Evolutionary conservation across 108 stramenopile genomes (phyloP), one percentile per base, ranked within the genome.

Genomic region (Cyclotella kingstonii): DNA sequence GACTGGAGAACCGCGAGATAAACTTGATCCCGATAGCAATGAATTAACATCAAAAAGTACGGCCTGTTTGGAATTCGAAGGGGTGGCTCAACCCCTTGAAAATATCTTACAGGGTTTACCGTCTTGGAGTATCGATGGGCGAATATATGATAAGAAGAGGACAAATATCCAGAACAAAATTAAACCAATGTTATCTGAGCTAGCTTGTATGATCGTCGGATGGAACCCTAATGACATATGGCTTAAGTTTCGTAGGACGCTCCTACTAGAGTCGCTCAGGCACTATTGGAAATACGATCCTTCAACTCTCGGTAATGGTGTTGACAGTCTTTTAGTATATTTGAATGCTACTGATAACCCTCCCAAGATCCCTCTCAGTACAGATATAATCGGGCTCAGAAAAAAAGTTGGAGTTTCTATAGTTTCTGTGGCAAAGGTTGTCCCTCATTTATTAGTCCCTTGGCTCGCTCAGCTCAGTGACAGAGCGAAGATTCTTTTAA

Each of bases 241-340:
- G 88, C 66, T 93, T 33, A 81, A 81, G 54, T 86, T 88, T 47
- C 85, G 92, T 25, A 60, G 85, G 40, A 84, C 82, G 7, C 63
- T 78, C 29, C 54, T 93, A 26, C 46, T 93, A 43, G 87, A 89
- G 35, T 70, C 79, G 23, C 52, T 89, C 60, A 78, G 76, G 65
- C 77, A 88, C 54, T 89, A 78, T 50, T 93, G 92, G 92, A 78
- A 80, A 51, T 70, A 88, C 60, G 85, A 93, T 33, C 84, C 89
- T 11, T 81, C 89, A 12, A 93, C 86, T 15, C 70, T 93, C 3
- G 63, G 84, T 4, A 75, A 66, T 26, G 92, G 80, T n/a, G 64
- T 93, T 18, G 87, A 93, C 60, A 71, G 78, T 7, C 72, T 93
- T 34, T 58, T 93, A 3, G 35, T 60, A 2, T 89, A 89, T 70